A percentile compares a stretch with the other conserved stretches of the same genome.
Evolutionary conservation across 208 protist species (phyloP).

Genomic region (Balamuthia mandrillaris): DNA sequence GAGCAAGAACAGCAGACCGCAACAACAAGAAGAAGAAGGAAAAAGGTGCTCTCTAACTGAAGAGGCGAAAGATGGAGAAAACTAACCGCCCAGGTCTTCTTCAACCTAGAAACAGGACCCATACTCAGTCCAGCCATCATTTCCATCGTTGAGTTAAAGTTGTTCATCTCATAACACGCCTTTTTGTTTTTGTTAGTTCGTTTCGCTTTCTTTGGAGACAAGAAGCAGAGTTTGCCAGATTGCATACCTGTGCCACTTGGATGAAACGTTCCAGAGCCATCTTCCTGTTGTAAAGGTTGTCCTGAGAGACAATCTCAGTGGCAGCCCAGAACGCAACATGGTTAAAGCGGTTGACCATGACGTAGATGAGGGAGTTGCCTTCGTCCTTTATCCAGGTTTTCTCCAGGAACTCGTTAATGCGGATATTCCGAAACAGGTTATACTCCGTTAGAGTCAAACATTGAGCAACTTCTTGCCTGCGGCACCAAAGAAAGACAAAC

Average conservation of each 20-base stretch:
- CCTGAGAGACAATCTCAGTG: not conserved
- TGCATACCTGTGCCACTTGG: not conserved
- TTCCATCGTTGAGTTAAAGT: constrained; percentile 27
- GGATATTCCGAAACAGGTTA: constrained; percentile 9
- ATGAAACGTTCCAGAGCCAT: constrained; percentile 8
- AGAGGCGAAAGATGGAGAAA: not conserved
- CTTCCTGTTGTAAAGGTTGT: not conserved
- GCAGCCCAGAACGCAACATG: constrained; percentile 5
- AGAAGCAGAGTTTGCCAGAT: not conserved
- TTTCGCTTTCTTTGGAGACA: not conserved
- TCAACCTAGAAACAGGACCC: not conserved
- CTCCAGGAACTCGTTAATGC: not conserved
- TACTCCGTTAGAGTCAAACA: constrained; percentile 4
- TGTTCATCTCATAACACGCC: constrained; percentile 12
- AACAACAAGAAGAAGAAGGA: too few species aligned
- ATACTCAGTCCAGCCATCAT: constrained; percentile 3
- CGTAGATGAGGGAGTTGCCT: constrained; percentile 6
- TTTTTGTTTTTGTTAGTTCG: not conserved
- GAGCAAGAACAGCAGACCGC: too few species aligned
- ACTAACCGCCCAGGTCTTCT: constrained; percentile 1
- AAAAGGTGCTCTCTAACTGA: too few species aligned
- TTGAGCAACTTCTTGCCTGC: not conserved
- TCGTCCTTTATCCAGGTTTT: constrained; percentile 5
- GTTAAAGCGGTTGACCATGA: constrained; percentile 23
- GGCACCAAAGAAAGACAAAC: not conserved